These are phyloP conservation scores for Sporothrix sp. DNA, from an alignment of 2,329 filamentous ascomycete species.

Conservation along the genomic window DNA sequence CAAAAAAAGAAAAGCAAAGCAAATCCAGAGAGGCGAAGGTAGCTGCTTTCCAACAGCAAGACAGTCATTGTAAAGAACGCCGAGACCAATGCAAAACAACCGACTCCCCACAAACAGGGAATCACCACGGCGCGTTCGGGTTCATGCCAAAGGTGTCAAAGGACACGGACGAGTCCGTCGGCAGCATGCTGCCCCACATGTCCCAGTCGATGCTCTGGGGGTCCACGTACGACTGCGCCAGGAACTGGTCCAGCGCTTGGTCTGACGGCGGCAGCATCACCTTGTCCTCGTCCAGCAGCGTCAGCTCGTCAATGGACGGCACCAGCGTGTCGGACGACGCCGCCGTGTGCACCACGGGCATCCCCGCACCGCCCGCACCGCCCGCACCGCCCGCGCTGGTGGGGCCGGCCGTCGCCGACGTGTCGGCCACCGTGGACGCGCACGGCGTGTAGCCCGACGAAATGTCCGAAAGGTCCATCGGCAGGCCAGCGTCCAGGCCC, in stretches of 20 bases:
- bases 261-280: constrained; percentile 16
- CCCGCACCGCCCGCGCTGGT: neutral
- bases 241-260: constrained; percentile 32
- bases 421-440: neutral
- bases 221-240: constrained; percentile 35
- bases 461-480: neutral
- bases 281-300: neutral
- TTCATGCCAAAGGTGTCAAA: constrained; percentile 20
- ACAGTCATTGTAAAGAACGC: too few relatives aligned
- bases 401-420: neutral
- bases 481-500: neutral
- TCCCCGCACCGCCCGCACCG: neutral
- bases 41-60: neutral
- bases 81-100: too few relatives aligned
- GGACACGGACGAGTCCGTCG: constrained; percentile 4
- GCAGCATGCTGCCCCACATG: constrained; percentile 28
- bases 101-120: too few relatives aligned
- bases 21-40: neutral
- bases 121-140: constrained; percentile 19
- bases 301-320: neutral
- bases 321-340: neutral
- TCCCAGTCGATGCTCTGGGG: constrained; percentile 37
- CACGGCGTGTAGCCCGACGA: neutral
- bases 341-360: neutral
- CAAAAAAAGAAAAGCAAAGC: too few relatives aligned